A percentile compares a stretch with the other conserved stretches of the same genome.
These are phyloP conservation scores for Sporothrix dimorphospora DNA, from an alignment of 2,329 filamentous ascomycete species.

Conservation along the genomic window DNA sequence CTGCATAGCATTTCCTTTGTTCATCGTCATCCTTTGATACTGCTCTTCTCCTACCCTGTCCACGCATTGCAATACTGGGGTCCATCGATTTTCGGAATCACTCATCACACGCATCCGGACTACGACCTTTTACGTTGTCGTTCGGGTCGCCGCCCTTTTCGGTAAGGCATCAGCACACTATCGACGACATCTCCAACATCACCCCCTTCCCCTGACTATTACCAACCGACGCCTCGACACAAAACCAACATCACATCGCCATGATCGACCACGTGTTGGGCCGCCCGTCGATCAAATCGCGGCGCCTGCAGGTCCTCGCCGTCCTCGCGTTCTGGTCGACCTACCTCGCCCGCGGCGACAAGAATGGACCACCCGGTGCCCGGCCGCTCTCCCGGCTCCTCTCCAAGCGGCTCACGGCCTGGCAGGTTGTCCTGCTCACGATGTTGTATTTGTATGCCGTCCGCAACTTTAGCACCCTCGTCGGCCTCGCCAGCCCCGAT, in stretches of 20 bases:
- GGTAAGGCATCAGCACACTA: not conserved
- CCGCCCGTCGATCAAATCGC: slow-evolving; percentile 85
- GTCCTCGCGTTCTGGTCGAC: slow-evolving; percentile 90
- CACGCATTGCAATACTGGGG: not conserved
- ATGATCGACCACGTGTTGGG: slow-evolving; percentile 90
- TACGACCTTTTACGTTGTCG: not conserved
- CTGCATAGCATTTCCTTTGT: not conserved
- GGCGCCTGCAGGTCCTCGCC: slow-evolving; percentile 87
- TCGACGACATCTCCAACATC: not conserved
- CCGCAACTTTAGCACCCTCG: slow-evolving; percentile 90
- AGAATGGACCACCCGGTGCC: slow-evolving; percentile 81
- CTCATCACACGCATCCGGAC: no score
- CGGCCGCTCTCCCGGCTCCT: slow-evolving; percentile 72
- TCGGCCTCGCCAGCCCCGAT: slow-evolving; percentile 89
- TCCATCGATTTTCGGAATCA: not conserved
- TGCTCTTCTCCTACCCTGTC: not conserved
- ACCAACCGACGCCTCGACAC: not conserved
- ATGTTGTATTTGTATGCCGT: slow-evolving; percentile 89
- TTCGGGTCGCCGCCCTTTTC: not conserved
- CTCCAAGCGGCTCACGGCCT: slow-evolving; percentile 74
- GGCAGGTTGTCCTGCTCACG: slow-evolving; percentile 86
- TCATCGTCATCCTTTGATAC: not conserved
- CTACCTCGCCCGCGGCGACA: slow-evolving; percentile 81
- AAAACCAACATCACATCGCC: slow-evolving; percentile 25
- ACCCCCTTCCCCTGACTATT: not conserved